Base-by-base conservation (phyloP, 306 rosid genomes). In the Oxytropis ochrocephala region DNA sequence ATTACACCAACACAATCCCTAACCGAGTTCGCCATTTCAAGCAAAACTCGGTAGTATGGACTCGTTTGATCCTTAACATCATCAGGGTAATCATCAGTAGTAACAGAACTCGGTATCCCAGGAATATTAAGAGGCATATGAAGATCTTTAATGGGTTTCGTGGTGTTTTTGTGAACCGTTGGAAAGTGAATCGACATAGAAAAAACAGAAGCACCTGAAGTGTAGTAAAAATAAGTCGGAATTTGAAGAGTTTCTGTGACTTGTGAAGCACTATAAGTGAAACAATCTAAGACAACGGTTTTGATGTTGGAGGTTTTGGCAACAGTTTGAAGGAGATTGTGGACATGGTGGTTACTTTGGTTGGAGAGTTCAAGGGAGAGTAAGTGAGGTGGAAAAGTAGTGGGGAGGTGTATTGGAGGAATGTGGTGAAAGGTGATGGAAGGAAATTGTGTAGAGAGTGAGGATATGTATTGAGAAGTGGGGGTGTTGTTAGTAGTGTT, bases 221-320 rank as follows among this genome's bases (percentile, higher is more conserved):
- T 66, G 21, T 70, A 75, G 70, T 69, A 88, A 52, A 65, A 69
- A 72, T 61, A 84, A 12, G 67, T 43, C 7, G 87, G 83, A 36
- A 88, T 38, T 33, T 75, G 51, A 24, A 86, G 79, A 1, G 55
- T 17, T 4, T 3, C 0, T 0, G 85, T 30, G 6, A 83, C 76
- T 7, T 64, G 4, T 0, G 74, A 50, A 2, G 48, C 65, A 36
- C 1, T 16, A 29, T 14, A 48, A 72, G 84, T 77, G 52, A 89
- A 42, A 65, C 77, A 72, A 48, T 86, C 86, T 57, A 84, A 11
- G 52, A 86, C 24, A 35, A 86, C 8, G 5, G 86, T 90, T 21
- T 81, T 64, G 18, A 59, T 4, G 33, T 64, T 71, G 0, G 69
- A 7, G 49, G 43, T 48, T 36, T 71, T 54, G 49, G 73, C 30